phyloP scores from a whole-genome alignment of 2,329 filamentous ascomycete species.

The Pestalotiopsis sp. region DNA sequence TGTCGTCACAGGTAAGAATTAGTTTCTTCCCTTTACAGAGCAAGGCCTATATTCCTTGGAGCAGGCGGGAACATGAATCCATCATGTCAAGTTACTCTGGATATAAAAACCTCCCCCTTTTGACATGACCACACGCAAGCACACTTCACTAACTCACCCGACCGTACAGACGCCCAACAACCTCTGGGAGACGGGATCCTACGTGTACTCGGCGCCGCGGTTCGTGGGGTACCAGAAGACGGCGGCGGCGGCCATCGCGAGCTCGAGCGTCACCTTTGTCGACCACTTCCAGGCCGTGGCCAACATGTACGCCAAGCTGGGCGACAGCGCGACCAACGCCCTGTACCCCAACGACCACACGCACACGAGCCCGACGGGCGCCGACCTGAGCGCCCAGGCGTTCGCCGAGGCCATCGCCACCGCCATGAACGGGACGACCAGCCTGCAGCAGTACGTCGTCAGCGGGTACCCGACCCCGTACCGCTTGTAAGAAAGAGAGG shows the following conservation, averaged over 20 bases:
- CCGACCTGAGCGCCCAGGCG: conserved; percentile 52
- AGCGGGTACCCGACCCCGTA: background rate
- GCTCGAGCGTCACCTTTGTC: conserved; percentile 47
- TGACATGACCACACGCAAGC: too few relatives aligned
- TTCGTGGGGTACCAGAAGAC: conserved; percentile 56
- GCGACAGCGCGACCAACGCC: conserved; percentile 47
- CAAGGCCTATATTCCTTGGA: too few relatives aligned
- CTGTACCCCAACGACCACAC: conserved; percentile 63
- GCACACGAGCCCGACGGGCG: conserved; percentile 58
- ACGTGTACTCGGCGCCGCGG: conserved; percentile 45
- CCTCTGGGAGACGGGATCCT: conserved; percentile 59
- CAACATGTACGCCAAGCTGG: conserved; percentile 49
- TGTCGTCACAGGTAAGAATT: conserved; percentile 49
- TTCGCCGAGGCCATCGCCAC: conserved; percentile 55
- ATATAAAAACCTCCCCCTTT: too few relatives aligned
- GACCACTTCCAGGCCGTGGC: conserved; percentile 60
- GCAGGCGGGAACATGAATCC: too few relatives aligned
- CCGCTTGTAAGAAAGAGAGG: background rate
- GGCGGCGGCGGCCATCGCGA: conserved; percentile 17
- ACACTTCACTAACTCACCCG: background rate
- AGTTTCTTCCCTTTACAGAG: too few relatives aligned
- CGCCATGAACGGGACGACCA: conserved; percentile 27
- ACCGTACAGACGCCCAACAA: conserved; percentile 46
- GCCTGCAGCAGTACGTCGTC: conserved; percentile 20
- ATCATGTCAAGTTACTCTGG: too few relatives aligned